Percentiles rank a stretch among this genome's conserved stretches.
Conservation (phyloP, 2,329 filamentous ascomycete genomes). For the Hypoxylon sp. region DNA sequence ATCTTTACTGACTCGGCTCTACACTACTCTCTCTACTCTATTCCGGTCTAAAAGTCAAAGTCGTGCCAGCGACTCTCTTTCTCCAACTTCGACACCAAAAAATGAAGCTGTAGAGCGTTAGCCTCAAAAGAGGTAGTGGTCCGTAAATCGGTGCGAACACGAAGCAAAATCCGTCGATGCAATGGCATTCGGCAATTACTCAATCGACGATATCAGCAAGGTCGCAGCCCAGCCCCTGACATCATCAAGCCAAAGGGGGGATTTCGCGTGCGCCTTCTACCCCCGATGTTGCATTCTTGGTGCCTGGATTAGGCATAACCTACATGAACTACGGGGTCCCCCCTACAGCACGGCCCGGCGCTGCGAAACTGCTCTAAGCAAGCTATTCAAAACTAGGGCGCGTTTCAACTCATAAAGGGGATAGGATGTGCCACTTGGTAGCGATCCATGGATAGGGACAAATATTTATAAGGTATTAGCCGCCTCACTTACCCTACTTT, state of each 20-base stretch:
- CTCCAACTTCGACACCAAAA: background rate
- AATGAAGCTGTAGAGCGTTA: conserved; percentile 1
- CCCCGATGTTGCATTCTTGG: conserved; percentile 32
- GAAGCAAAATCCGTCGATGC: background rate
- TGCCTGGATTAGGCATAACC: conserved; percentile 26
- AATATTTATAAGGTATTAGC: conserved; percentile 14
- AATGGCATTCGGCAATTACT: conserved; percentile 9
- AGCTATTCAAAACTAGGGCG: conserved; percentile 28
- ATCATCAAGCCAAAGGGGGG: conserved; percentile 35
- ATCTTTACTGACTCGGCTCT: conserved; percentile 31
- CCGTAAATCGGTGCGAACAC: background rate
- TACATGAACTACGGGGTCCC: conserved; percentile 18
- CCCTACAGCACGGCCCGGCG: conserved; percentile 39
- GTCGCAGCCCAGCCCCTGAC: conserved; percentile 16
- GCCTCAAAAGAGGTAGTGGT: background rate
- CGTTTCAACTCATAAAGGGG: conserved; percentile 39
- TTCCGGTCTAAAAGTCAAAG: conserved; percentile 1
- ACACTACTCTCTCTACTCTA: background rate
- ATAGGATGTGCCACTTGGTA: conserved; percentile 11
- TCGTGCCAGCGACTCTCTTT: conserved; percentile 21
- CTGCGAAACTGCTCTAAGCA: conserved; percentile 34
- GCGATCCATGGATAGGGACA: background rate
- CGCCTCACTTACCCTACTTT: conserved; percentile 14
- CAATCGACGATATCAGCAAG: conserved; percentile 19
- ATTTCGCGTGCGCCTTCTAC: conserved; percentile 18